These are phyloP conservation scores for Priceomyces fermenticarens DNA, from an alignment of 805 yeast species.

Conservation along the genomic window DNA sequence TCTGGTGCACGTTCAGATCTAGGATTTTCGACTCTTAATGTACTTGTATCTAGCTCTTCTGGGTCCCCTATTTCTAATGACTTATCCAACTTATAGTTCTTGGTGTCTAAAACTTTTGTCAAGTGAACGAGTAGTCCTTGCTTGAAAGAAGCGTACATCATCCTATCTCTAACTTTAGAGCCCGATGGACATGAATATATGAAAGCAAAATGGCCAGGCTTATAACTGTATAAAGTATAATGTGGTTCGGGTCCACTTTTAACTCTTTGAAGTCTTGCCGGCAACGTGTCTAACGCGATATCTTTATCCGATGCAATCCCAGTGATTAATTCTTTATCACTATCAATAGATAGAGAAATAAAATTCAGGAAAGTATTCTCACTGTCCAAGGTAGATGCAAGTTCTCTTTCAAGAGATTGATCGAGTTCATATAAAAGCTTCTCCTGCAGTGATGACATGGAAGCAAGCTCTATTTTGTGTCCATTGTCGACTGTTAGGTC, in stretches of 20 bases:
- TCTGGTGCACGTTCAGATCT: conserved; percentile 6
- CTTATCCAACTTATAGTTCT: conserved; percentile 34
- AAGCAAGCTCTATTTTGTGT: conserved; percentile 29
- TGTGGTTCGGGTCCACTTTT: conserved; percentile 39
- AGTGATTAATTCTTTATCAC: conserved; percentile 40
- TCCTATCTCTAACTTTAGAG: conserved; percentile 83
- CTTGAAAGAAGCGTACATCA: conserved; percentile 86
- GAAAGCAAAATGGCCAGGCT: conserved; percentile 46
- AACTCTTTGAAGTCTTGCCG: conserved; percentile 19
- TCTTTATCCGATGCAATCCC: conserved; percentile 17
- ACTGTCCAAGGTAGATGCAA: conserved; percentile 19
- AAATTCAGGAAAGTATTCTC: conserved; percentile 22
- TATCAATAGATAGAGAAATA: conserved; percentile 51
- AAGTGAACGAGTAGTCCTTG: conserved; percentile 55
- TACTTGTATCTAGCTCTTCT: conserved; percentile 59
- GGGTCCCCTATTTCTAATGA: conserved; percentile 71
- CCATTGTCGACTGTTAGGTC: conserved; percentile 21
- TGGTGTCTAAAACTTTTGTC: conserved; percentile 30
- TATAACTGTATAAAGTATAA: conserved; percentile 53
- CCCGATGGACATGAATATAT: conserved; percentile 89
- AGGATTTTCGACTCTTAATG: conserved; percentile 28
- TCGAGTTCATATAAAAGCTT: conserved; percentile 25
- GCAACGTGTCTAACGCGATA: conserved; percentile 18
- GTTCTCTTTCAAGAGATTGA: conserved; percentile 20
- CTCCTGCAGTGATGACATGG: conserved; percentile 21